These are phyloP conservation scores for Kwoniella shivajii DNA, from an alignment of 1,284 basidiomycete genomes.

Conservation along the genomic window DNA sequence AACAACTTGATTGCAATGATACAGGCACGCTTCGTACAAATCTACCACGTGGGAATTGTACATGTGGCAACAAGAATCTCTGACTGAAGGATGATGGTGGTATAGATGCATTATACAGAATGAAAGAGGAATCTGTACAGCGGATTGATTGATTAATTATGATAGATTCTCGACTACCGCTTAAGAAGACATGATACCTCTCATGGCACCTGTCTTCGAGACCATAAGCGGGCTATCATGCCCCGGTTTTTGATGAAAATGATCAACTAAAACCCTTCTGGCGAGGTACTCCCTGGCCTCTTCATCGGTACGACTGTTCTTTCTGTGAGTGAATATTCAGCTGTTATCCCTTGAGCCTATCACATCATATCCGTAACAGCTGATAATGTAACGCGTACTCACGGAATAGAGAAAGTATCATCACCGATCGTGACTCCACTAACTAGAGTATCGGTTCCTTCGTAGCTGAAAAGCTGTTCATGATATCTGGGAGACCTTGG, in stretches of 20 bases:
- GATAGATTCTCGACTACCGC: background rate
- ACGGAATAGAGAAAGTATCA: conserved; percentile 13
- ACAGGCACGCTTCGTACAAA: background rate
- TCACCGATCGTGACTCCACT: conserved; percentile 20
- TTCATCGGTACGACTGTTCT: conserved; percentile 5
- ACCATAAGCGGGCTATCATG: conserved; percentile 10
- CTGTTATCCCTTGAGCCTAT: background rate
- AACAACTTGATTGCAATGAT: background rate
- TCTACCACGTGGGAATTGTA: no score
- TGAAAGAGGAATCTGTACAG: no score
- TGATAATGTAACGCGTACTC: background rate
- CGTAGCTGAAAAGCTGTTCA: background rate
- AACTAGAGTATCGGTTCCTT: conserved; percentile 13
- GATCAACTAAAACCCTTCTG: conserved; percentile 18
- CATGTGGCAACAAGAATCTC: background rate
- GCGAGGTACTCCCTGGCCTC: conserved; percentile 27
- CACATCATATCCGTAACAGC: background rate
- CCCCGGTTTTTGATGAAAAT: conserved; percentile 23
- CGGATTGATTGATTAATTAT: no score
- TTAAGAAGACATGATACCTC: background rate
- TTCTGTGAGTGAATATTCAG: background rate
- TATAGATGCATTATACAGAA: no score
- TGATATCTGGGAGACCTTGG: background rate
- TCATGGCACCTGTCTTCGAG: background rate
- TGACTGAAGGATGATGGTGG: no score